Evolutionary conservation across 768 basidiomycete species (phyloP).

Genomic region (Piloderma croceum): DNA sequence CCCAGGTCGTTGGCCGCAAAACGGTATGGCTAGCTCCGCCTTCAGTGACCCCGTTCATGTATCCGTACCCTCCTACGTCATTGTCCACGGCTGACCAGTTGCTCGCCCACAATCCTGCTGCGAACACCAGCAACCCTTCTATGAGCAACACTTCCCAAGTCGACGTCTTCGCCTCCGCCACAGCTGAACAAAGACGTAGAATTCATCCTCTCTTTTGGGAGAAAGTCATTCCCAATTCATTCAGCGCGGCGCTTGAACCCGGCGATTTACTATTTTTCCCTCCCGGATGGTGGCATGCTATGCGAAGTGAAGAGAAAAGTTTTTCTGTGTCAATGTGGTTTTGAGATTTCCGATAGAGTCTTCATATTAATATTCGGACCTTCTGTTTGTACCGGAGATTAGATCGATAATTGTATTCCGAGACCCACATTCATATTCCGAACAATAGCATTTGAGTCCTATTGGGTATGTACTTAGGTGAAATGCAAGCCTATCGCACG

Average conservation of each 20-base stretch:
- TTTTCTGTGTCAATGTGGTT: constrained; percentile 94
- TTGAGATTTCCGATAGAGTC: constrained; percentile 28
- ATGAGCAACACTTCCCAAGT: constrained; percentile 78
- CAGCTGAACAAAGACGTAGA: constrained; percentile 15
- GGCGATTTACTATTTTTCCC: constrained; percentile 90
- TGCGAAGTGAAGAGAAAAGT: constrained; percentile 77
- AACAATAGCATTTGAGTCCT: too few relatives aligned
- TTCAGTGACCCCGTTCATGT: constrained; percentile 48
- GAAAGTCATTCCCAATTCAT: constrained; percentile 53
- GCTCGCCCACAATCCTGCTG: constrained; percentile 35
- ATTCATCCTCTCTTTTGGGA: constrained; percentile 49
- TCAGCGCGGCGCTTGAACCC: constrained; percentile 58
- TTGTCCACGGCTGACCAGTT: too few relatives aligned
- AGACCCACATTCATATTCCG: too few relatives aligned
- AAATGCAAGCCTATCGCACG: too few relatives aligned
- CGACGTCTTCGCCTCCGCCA: constrained; percentile 57
- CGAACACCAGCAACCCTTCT: constrained; percentile 37
- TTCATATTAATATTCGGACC: too few relatives aligned
- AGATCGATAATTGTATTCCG: too few relatives aligned
- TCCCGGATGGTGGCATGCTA: constrained; percentile 92
- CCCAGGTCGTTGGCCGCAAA: constrained; percentile 85
- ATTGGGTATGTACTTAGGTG: too few relatives aligned
- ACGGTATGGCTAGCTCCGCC: constrained; percentile 91
- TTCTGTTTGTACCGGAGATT: too few relatives aligned
- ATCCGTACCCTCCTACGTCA: constrained; percentile 36